Base-by-base conservation (phyloP, 352 stramenopile genomes). In the Phytopythium delawarense region DNA sequence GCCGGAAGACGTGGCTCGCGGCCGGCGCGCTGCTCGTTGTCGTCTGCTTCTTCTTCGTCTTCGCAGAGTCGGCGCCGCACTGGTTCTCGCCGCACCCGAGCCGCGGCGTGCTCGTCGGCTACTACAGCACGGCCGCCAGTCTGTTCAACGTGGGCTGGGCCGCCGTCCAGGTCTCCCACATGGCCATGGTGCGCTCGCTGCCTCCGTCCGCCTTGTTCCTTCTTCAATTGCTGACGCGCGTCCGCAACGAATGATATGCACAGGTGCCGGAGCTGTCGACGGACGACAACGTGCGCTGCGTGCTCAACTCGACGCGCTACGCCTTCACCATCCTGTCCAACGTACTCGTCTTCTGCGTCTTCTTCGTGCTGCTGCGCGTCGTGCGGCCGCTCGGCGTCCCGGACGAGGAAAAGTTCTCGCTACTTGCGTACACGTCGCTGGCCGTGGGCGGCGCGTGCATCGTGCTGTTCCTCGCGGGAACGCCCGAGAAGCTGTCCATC, bases 291-390 rank as follows among this genome's bases (percentile, higher is more conserved):
- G 74, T 92, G 32, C 83, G 84, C 51, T 89, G 81, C 45, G 73
- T 93, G 30, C 71, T 95, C 28, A 95, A 94, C 72, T 89, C 78
- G 61, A 89, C 78, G 21, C 79, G 87, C 8, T 95, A 95, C 59
- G 87, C 81, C 8, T 92, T 90, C 63, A 95, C 87, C 35, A 94
- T 95, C 55, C 67, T 94, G 9, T 95, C 87, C n/a, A 95, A 95
- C 58, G 85, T 94, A 46, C 64, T 92, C 28, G 79, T 94, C 2
- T 94, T 94, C 60, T 83, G 78, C 54, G 77, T 89, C 11, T 94
- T 94, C 50, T 78, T 92, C 64, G 42, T 89, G 39, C 63, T 94
- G 28, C 56, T 94, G 12, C 59, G 78, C 30, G 63, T 81, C 20
- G 79, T 92, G 0, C 57, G 71, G 56, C 85, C 85, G 2, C 80